Evolutionary conservation across 352 stramenopile species (phyloP).

Genomic region (Phytophthora meadii): DNA sequence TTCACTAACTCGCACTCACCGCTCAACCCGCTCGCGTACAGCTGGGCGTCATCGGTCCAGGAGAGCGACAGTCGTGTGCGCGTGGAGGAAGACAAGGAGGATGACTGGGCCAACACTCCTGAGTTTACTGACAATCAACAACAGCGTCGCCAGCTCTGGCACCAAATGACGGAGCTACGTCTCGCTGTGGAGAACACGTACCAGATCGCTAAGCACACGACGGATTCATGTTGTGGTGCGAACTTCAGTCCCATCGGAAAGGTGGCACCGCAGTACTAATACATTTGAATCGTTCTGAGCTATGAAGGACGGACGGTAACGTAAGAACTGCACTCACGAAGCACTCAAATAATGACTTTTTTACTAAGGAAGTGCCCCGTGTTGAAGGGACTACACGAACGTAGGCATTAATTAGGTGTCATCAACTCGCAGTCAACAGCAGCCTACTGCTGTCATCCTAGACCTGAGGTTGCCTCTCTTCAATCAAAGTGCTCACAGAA

Average conservation of each 20-base stretch:
- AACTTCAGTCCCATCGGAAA: constrained; percentile 30
- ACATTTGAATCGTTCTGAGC: constrained; percentile 5
- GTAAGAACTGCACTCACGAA: constrained; percentile 4
- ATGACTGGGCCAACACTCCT: constrained; percentile 39
- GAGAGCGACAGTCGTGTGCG: constrained; percentile 28
- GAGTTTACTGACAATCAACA: constrained; percentile 42
- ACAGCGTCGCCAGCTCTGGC: constrained; percentile 35
- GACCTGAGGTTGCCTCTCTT: too few species aligned
- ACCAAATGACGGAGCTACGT: constrained; percentile 55
- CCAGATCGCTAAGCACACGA: constrained; percentile 48
- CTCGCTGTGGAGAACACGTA: constrained; percentile 57
- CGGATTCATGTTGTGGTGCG: constrained; percentile 35
- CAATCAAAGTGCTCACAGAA: constrained; percentile 1
- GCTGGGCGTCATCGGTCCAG: constrained; percentile 31
- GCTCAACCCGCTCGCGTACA: constrained; percentile 29
- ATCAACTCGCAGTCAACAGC: not conserved
- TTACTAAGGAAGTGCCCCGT: constrained; percentile 4
- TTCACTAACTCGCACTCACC: constrained; percentile 29
- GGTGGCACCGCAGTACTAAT: constrained; percentile 10
- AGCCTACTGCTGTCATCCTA: not conserved
- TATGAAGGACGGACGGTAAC: constrained; percentile 7
- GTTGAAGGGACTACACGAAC: constrained; percentile 15
- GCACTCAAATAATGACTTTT: not conserved
- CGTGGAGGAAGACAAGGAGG: constrained; percentile 41
- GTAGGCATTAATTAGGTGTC: constrained; percentile 2